phyloP scores from a whole-genome alignment of 2,329 filamentous ascomycete species.

The Colletotrichum coccodes region DNA sequence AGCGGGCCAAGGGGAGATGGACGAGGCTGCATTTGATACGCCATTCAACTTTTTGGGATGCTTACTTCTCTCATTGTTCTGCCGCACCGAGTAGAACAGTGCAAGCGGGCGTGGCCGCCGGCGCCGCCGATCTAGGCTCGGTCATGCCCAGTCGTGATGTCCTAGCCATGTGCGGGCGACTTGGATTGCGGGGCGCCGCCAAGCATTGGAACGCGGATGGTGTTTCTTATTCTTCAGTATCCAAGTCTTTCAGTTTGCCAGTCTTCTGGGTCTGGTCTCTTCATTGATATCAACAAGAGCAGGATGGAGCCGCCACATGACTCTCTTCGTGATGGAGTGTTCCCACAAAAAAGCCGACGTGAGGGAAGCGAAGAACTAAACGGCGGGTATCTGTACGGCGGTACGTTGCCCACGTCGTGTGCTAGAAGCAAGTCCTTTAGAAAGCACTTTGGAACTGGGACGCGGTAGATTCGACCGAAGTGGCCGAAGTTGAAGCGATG shows the following conservation, averaged over 20 bases:
- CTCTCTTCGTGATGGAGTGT: background rate
- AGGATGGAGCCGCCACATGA: background rate
- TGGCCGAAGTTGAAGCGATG: slow-evolving; percentile 29
- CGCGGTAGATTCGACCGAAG: slow-evolving; percentile 23
- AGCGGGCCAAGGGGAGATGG: background rate
- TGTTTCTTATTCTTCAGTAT: background rate
- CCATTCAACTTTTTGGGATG: background rate
- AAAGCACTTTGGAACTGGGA: background rate
- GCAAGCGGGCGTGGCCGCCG: background rate
- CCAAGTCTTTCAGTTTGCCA: background rate
- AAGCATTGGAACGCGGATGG: background rate
- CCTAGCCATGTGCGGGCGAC: background rate
- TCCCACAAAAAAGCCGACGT: background rate
- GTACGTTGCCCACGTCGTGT: background rate
- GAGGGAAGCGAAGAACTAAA: background rate
- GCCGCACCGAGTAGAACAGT: background rate
- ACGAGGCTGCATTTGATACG: background rate
- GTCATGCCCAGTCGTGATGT: background rate
- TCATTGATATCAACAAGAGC: background rate
- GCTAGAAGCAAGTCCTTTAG: background rate
- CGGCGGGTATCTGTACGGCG: background rate
- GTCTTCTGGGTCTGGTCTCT: background rate
- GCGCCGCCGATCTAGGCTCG: slow-evolving; percentile 12
- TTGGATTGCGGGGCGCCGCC: background rate
- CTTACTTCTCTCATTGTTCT: background rate